Evolutionary conservation across 179 eudicot genomes (phyloP).

Genomic region (Beta lomatogona): DNA sequence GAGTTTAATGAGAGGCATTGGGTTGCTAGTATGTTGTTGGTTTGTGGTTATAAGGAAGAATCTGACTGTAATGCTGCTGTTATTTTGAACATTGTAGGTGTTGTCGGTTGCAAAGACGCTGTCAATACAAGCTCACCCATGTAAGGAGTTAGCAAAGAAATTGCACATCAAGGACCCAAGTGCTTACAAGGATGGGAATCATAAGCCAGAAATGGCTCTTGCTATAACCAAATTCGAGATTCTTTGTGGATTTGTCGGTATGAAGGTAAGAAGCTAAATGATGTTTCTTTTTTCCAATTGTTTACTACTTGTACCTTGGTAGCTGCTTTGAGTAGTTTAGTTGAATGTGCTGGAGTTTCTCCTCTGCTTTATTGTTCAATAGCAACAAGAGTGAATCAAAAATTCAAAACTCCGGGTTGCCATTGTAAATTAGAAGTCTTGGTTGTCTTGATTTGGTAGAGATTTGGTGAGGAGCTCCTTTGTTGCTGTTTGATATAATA

Average conservation of each 20-base stretch:
- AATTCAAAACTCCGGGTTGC: not conserved
- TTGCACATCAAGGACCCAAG: constrained; percentile 65
- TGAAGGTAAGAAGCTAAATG: constrained; percentile 49
- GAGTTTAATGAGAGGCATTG: not conserved
- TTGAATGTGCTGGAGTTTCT: not conserved
- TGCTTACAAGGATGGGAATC: constrained; percentile 75
- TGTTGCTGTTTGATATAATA: not conserved
- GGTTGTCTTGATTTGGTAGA: constrained; percentile 1
- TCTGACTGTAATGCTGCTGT: not conserved
- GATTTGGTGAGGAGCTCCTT: constrained; percentile 4
- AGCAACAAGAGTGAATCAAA: not conserved
- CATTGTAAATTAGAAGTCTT: not conserved
- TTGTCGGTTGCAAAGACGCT: constrained; percentile 83
- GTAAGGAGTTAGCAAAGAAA: constrained; percentile 63
- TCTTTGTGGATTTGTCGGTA: constrained; percentile 71
- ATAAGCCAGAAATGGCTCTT: constrained; percentile 96
- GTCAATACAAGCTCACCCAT: constrained; percentile 97
- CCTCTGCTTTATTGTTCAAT: not conserved
- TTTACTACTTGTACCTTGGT: not conserved
- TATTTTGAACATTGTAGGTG: constrained; percentile 48
- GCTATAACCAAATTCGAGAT: constrained; percentile 92
- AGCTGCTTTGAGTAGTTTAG: not conserved
- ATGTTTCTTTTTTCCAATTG: not conserved
- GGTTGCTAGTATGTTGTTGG: not conserved
- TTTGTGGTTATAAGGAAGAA: constrained; percentile 1